Evolutionary conservation across 257 asterid genomes (phyloP).

Genomic region (Jasminum sambac): DNA sequence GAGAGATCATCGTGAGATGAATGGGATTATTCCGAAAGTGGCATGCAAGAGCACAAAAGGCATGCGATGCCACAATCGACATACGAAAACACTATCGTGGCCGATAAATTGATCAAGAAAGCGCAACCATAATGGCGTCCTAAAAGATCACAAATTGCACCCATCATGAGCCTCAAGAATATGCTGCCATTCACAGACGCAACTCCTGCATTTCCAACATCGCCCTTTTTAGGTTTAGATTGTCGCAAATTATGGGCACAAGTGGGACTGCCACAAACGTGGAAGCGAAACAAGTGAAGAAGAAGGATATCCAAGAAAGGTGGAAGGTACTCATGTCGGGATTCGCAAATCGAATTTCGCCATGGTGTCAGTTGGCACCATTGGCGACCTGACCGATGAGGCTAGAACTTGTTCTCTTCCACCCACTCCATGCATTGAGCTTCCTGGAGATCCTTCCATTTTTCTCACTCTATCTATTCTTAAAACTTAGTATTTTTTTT

Average conservation of each 20-base stretch:
- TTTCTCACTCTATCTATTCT: too few species aligned
- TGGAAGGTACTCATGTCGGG: slow-evolving; percentile 40
- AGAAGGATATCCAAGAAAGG: too few species aligned
- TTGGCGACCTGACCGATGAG: slow-evolving; percentile 20
- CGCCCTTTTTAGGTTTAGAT: slow-evolving; percentile 29
- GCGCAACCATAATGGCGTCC: slow-evolving; percentile 43
- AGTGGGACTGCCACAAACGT: slow-evolving; percentile 37
- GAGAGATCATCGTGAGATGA: slow-evolving; percentile 32
- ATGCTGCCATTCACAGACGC: slow-evolving; percentile 40
- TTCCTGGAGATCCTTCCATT: slow-evolving; percentile 33
- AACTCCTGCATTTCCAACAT: slow-evolving; percentile 40
- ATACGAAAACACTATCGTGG: slow-evolving; percentile 33
- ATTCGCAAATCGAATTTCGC: slow-evolving; percentile 27
- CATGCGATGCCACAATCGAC: too few species aligned
- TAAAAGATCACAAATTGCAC: slow-evolving; percentile 29
- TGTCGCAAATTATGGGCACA: slow-evolving; percentile 35
- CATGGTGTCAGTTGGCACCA: slow-evolving; percentile 3
- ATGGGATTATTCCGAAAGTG: slow-evolving; percentile 32
- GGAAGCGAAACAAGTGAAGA: slow-evolving; percentile 34
- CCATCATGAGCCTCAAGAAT: slow-evolving; percentile 36
- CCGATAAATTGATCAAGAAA: slow-evolving; percentile 30
- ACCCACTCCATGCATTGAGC: slow-evolving; percentile 35
- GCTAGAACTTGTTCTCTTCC: slow-evolving; percentile 22
- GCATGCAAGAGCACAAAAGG: slow-evolving; percentile 37
- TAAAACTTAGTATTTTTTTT: too few species aligned